phyloP scores from a whole-genome alignment of 495 filamentous ascomycete species.

The Venustampulla echinocandica region DNA sequence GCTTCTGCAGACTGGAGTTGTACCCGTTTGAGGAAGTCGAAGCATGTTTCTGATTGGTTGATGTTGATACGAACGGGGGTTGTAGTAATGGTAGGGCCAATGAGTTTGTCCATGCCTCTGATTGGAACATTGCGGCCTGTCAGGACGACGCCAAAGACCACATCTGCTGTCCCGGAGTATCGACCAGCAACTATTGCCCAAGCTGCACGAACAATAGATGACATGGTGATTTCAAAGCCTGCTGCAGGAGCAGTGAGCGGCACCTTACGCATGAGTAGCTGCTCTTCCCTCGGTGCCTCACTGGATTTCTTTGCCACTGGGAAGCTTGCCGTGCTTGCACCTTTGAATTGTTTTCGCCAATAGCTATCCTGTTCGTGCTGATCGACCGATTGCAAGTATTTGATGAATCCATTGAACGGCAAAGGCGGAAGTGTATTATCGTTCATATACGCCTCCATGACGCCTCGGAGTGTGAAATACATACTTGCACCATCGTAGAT shows the following conservation, averaged over 20 bases:
- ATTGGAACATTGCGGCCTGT: slow-evolving; percentile 6
- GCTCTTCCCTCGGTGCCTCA: too few species aligned
- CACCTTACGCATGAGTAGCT: too few species aligned
- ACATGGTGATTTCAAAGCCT: too few species aligned
- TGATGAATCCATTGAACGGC: too few species aligned
- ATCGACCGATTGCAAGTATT: too few species aligned
- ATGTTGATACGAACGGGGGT: slow-evolving; percentile 6
- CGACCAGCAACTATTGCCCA: slow-evolving; percentile 42
- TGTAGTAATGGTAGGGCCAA: slow-evolving; percentile 7
- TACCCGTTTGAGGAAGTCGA: slow-evolving; percentile 41
- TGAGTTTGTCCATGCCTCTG: slow-evolving; percentile 1
- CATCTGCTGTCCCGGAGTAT: slow-evolving; percentile 34
- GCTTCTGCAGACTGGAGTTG: slow-evolving; percentile 43
- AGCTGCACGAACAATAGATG: not conserved
- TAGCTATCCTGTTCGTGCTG: too few species aligned
- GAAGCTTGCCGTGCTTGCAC: too few species aligned
- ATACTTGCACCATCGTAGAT: not conserved
- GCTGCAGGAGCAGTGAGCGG: too few species aligned
- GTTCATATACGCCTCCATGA: not conserved
- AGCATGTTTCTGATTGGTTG: slow-evolving; percentile 48
- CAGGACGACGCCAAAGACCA: slow-evolving; percentile 26
- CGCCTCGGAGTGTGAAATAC: not conserved
- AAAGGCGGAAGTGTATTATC: too few species aligned
- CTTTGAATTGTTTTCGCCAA: too few species aligned
- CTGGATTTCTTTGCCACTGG: too few species aligned